Conservation (phyloP, 148 eudicot genomes). For the Selenicereus undatus region DNA sequence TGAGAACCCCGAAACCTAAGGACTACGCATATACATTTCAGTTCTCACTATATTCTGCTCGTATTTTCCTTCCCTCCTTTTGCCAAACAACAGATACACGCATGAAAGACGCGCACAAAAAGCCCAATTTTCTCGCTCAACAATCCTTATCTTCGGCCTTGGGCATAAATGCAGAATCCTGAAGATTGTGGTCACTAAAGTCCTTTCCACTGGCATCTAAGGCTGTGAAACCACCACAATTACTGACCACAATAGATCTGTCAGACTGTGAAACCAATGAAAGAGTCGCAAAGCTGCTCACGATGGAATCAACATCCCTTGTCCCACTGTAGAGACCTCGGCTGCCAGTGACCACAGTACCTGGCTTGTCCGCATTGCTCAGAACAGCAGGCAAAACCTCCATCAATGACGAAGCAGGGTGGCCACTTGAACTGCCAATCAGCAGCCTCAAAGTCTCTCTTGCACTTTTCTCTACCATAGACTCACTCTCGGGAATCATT, state of each 20-base stretch:
- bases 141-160: constrained; percentile 24
- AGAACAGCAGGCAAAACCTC: constrained; percentile 52
- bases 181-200: constrained; percentile 15
- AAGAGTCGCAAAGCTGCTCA: constrained; percentile 44
- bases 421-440: constrained; percentile 53
- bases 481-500: constrained; percentile 52
- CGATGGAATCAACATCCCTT: constrained; percentile 51
- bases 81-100: constrained; percentile 4
- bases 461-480: constrained; percentile 65
- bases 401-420: constrained; percentile 42
- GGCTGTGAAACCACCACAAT: background rate
- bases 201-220: constrained; percentile 17
- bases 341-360: constrained; percentile 52
- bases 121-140: background rate
- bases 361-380: constrained; percentile 33
- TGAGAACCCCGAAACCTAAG: constrained; percentile 11
- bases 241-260: constrained; percentile 20
- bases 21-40: constrained; percentile 26
- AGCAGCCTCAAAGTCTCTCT: constrained; percentile 81
- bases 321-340: constrained; percentile 68
- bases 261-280: constrained; percentile 46
- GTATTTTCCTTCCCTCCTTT: background rate
- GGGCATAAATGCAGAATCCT: constrained; percentile 25
- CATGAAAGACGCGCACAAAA: constrained; percentile 18
- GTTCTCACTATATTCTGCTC: background rate